Conservation (phyloP, 441 rosid genomes). For the Rhodomyrtus psidioides region DNA sequence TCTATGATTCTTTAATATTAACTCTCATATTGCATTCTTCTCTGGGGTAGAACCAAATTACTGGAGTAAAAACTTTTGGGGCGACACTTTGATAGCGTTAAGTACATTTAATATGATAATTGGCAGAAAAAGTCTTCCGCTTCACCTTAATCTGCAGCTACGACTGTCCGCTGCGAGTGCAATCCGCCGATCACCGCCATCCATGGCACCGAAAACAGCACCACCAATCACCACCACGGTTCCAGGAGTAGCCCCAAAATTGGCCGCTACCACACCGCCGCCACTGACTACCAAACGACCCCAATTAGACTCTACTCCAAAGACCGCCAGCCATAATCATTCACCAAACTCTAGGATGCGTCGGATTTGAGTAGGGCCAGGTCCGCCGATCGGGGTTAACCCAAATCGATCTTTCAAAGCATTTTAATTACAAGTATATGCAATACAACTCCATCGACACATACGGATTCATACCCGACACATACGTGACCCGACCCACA, state of each 20-base stretch:
- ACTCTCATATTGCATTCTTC: too few species aligned
- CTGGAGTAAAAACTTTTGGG: background rate
- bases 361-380: background rate
- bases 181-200: background rate
- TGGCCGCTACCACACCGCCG: background rate
- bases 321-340: background rate
- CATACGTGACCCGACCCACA: too few species aligned
- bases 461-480: too few species aligned
- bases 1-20: too few species aligned
- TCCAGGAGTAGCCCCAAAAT: background rate
- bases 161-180: background rate
- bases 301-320: background rate
- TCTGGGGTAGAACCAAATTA: background rate
- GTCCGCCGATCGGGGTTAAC: too few species aligned
- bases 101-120: background rate
- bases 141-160: background rate
- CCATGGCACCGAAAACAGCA: background rate
- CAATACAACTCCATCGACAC: too few species aligned
- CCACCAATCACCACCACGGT: background rate
- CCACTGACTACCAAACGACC: background rate
- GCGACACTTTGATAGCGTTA: background rate
- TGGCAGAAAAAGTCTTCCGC: background rate
- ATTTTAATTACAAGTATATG: too few species aligned
- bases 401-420: too few species aligned
- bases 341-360: background rate